Conservation (phyloP, 2,329 filamentous ascomycete species). For the Verticillium longisporum region DNA sequence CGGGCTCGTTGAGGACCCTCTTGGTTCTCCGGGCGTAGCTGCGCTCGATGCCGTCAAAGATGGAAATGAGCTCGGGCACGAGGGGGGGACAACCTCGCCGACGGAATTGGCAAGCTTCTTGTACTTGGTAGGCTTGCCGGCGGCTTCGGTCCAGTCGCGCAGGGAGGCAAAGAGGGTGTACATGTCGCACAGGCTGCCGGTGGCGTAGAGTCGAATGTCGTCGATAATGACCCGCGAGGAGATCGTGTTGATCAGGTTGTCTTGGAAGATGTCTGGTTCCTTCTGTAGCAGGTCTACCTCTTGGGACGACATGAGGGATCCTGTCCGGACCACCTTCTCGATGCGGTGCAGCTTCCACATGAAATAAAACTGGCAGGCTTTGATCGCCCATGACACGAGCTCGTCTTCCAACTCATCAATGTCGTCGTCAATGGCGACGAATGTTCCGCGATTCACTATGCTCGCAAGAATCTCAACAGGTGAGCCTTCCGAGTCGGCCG, state of each 20-base stretch:
- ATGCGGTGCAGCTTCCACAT: conserved; percentile 79
- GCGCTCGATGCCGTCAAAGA: conserved; percentile 73
- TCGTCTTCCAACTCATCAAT: conserved; percentile 74
- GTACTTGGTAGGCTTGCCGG: conserved; percentile 12
- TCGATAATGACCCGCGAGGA: conserved; percentile 66
- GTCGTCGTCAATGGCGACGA: conserved; percentile 61
- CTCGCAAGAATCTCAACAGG: conserved; percentile 65
- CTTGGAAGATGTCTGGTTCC: conserved; percentile 50
- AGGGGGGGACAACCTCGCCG: conserved; percentile 59
- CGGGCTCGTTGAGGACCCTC: conserved; percentile 55
- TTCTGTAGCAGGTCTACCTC: conserved; percentile 55
- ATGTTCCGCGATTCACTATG: conserved; percentile 67
- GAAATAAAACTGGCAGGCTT: conserved; percentile 78
- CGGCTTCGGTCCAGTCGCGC: conserved; percentile 43
- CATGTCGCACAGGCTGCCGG: conserved; percentile 73
- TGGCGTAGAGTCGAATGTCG: conserved; percentile 67
- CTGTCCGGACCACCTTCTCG: conserved; percentile 45
- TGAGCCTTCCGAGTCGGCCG: conserved; percentile 38
- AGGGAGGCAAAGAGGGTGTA: conserved; percentile 74
- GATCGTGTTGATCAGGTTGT: conserved; percentile 60
- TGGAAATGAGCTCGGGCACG: conserved; percentile 63
- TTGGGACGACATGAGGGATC: conserved; percentile 46
- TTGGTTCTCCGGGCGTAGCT: conserved; percentile 65
- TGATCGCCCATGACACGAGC: conserved; percentile 68
- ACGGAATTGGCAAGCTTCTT: conserved; percentile 49